Evolutionary conservation across 106 monocot genomes (phyloP), one percentile per base, ranked within the genome.

Genomic region (Allium sativum): DNA sequence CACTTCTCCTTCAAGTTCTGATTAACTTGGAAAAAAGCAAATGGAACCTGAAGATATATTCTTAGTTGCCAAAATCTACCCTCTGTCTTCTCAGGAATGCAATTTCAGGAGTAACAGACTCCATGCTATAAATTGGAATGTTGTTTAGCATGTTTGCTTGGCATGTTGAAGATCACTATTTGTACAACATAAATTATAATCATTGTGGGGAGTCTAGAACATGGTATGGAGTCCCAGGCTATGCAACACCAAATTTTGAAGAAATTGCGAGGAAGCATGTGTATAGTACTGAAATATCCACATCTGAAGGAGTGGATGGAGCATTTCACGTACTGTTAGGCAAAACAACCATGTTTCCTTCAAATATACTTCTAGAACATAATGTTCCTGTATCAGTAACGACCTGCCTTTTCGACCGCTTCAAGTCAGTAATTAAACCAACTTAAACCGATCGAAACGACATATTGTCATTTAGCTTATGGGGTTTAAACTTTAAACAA

Each of bases 81-180:
- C 55, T 94, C 20, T 70, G 89, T n/a, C 83, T 86, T 61, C 76
- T 94, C 58, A 61, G 68, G 50, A 65, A 53, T 66, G 53, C 73
- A 44, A 89, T 94, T 77, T 89, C 94, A 31, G 94, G 94, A 79
- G 94, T 95, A 53, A 95, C 94, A 21, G 90, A 94, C 62, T 89
- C 94, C 45, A 95, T 95, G 90, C 86, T 95, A 56, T 95, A 95
- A 69, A 95, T 95, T 44, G 94, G 94, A 48, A 95, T 95, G 94
- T 81, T 95, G 45, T 95, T 95, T 69, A 95, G 94, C 64, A 86
- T 95, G 86, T 95, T 90, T 69, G 89, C 94, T 21, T 95, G 94
- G 94, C 94, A 90, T 73, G 94, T 95, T 12, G 94, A 95, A 82
- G 94, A 95, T 72, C 94, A 95, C 67, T 95, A 86, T 65, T 66